Percentiles rank a stretch among this genome's conserved stretches.
phyloP scores from a whole-genome alignment of 2,329 filamentous ascomycete genomes.

The Diaporthe vaccinii region DNA sequence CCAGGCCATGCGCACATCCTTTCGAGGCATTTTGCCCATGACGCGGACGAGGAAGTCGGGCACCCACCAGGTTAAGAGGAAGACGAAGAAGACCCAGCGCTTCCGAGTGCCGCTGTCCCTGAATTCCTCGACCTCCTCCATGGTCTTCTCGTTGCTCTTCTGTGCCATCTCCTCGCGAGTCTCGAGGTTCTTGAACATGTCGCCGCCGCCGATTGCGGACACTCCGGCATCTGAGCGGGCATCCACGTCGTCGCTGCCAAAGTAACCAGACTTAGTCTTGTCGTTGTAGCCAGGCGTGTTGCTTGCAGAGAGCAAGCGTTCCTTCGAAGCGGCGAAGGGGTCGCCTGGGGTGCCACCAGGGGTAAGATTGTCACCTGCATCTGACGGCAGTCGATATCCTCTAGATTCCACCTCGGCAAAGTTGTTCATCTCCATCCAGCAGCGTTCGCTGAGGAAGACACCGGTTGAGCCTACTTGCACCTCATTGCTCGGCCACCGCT shows the following conservation, averaged over 20 bases:
- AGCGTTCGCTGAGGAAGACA: constrained; percentile 94
- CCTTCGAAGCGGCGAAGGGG: constrained; percentile 73
- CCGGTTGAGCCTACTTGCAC: constrained; percentile 91
- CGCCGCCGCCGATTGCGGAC: constrained; percentile 90
- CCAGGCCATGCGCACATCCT: constrained; percentile 94
- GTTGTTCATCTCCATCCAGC: constrained; percentile 91
- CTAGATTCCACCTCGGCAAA: constrained; percentile 72
- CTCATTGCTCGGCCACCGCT: constrained; percentile 92
- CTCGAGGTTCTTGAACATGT: constrained; percentile 98
- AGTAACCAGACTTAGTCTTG: constrained; percentile 83
- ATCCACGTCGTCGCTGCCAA: constrained; percentile 83
- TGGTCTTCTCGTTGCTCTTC: constrained; percentile 90
- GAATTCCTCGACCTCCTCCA: constrained; percentile 91
- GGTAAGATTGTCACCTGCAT: constrained; percentile 73
- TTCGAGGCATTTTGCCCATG: constrained; percentile 88
- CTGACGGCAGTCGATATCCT: constrained; percentile 68
- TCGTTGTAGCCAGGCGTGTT: constrained; percentile 77
- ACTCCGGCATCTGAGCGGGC: constrained; percentile 90
- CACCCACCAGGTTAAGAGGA: constrained; percentile 85
- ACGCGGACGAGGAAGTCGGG: constrained; percentile 86
- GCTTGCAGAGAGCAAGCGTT: constrained; percentile 66
- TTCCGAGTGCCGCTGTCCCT: constrained; percentile 84
- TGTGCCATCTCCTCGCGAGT: constrained; percentile 95
- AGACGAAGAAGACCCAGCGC: constrained; percentile 90
- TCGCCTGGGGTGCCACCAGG: constrained; percentile 63